Conservation (phyloP, 805 yeast species). For the Debaryomyces prosopidis region DNA sequence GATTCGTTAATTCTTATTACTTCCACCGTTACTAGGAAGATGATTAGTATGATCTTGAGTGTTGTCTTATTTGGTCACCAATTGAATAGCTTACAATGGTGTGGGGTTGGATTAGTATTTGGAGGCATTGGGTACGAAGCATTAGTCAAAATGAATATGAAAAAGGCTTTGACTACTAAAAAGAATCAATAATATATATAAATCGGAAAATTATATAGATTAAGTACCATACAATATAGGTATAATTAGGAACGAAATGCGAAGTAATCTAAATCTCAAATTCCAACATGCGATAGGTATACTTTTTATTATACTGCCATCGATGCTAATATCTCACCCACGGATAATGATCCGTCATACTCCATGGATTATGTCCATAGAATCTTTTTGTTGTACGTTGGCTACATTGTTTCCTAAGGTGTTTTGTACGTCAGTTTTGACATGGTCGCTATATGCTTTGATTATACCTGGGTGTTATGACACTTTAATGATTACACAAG, state of each 20-base stretch:
- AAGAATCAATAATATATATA: conserved; percentile 7
- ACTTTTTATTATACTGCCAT: too few relatives aligned
- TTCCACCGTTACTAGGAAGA: conserved; percentile 93
- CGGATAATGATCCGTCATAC: conserved; percentile 16
- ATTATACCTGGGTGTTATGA: conserved; percentile 1
- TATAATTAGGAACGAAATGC: too few relatives aligned
- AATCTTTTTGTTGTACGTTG: conserved; percentile 31
- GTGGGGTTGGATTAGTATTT: conserved; percentile 78
- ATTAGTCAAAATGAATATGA: conserved; percentile 20
- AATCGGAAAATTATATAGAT: neutral
- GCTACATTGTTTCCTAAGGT: conserved; percentile 51
- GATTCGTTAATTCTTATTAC: conserved; percentile 86
- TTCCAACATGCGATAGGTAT: too few relatives aligned
- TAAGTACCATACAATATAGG: neutral
- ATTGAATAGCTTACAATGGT: conserved; percentile 66
- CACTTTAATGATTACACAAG: neutral
- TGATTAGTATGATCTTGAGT: conserved; percentile 91
- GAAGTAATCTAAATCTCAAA: too few relatives aligned
- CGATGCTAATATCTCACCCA: conserved; percentile 25
- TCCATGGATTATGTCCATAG: conserved; percentile 12
- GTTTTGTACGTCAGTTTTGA: conserved; percentile 39
- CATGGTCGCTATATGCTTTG: conserved; percentile 51
- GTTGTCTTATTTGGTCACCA: conserved; percentile 85
- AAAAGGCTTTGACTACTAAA: conserved; percentile 1
- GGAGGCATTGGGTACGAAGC: conserved; percentile 86